Base-by-base conservation (phyloP, 345 rosid species). In the Nasturtium officinale region DNA sequence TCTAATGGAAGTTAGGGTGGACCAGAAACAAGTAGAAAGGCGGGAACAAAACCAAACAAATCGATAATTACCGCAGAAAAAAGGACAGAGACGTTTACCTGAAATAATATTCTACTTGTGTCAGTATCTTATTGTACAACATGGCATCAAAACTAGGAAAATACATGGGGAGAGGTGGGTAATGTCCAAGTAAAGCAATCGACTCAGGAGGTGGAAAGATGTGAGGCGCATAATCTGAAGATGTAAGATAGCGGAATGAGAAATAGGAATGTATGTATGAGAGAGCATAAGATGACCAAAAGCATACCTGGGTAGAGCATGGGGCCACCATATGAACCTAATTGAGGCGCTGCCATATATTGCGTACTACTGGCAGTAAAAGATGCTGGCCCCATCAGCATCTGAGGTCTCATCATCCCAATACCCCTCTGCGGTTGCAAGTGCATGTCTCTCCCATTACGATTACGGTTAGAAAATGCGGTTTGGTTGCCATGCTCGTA, bases 61-160 rank as follows among this genome's bases (percentile, higher is more conserved):
- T 45, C 11, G 5, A 48, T 7, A 38, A 51, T 33, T 50, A n/a
- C 2, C 11, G 25, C 29, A 53, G 52, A 37, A 28, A 35, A 9
- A 52, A 1, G 9, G 64, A 57, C 32, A 20, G n/a, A 32, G 66
- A 69, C n/a, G 4, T 33, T 50, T 75, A 93, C 98, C 96, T 90
- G 85, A 92, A 92, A 77, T 88, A 92, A 58, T 86, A 92, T 76
- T 92, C 90, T 71, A 90, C 88, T 81, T 92, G 98, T 65, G 52
- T 63, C 63, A 85, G 52, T 78, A 92, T 83, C 61, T 73, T 69
- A 61, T 11, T 25, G 70, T 42, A 76, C 43, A 75, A 59, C 25
- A 43, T 29, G 79, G 57, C 20, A 68, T 75, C 79, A 43, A 30
- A 8, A 48, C 40, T 42, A 48, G 74, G 40, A 53, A 40, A 16